phyloP scores from a whole-genome alignment of 495 filamentous ascomycete species.

The Parathielavia hyrcaniae region DNA sequence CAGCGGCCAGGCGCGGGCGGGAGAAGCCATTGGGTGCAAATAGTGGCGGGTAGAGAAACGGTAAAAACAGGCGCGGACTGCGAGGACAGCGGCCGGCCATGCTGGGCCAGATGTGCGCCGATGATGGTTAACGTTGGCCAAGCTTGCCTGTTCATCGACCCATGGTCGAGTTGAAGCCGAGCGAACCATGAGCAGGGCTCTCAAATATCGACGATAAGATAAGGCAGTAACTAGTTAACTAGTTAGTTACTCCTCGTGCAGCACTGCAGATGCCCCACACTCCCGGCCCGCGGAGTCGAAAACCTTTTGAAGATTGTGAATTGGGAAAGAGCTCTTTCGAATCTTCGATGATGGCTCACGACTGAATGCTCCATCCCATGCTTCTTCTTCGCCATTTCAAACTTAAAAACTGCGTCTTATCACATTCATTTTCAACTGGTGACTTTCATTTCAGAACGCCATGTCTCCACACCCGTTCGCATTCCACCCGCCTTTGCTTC shows the following conservation, averaged over 20 bases:
- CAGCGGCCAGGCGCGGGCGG: constrained; percentile 20
- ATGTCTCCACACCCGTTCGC: not conserved
- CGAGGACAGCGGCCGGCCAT: constrained; percentile 46
- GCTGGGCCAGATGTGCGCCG: constrained; percentile 12
- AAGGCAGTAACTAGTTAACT: not conserved
- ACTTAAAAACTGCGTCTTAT: no score
- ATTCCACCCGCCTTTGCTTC: not conserved
- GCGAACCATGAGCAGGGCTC: constrained; percentile 6
- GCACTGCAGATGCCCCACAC: no score
- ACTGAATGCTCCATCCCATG: no score
- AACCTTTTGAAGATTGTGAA: no score
- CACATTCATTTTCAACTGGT: no score
- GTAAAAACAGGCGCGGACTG: constrained; percentile 47
- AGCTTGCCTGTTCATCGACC: not conserved
- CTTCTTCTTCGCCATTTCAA: no score
- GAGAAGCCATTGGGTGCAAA: constrained; percentile 35
- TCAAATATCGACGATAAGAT: constrained; percentile 2
- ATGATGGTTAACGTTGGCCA: not conserved
- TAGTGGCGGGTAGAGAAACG: constrained; percentile 61
- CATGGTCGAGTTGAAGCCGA: not conserved
- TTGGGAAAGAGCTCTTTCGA: not conserved
- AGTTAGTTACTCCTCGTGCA: no score
- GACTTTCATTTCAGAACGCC: not conserved
- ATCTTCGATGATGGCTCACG: no score
- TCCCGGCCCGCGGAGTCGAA: no score